Base-by-base conservation (phyloP, 1,139 yeast genomes). In the Pneumocystis sp. region DNA sequence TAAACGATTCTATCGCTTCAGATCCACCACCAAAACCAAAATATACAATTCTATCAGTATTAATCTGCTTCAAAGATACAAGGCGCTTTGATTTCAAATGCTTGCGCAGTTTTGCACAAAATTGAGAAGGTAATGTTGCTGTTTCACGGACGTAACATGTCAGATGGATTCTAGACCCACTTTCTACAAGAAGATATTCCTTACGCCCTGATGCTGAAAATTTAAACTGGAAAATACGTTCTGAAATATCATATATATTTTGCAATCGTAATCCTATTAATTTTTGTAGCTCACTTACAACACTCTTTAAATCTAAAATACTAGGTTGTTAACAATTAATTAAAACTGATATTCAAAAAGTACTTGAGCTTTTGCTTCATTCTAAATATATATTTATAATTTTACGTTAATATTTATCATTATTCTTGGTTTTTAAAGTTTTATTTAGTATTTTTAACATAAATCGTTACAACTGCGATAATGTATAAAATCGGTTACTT, bases 131-230 rank as follows among this genome's bases (percentile, higher is more conserved):
- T 12, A 86, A 81, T 21, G 85, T 87, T 5, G 93, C 85, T 0
- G 89, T 84, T 4, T 88, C 86, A 71, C 96, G 82, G 62, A 88
- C 89, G 72, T 83, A 93, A 42, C 85, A 87, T 0, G 97, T 88
- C 67, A 85, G 72, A 74, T 91, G 95, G 29, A 87, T 77, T 69
- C 90, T 84, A 73, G 87, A 85, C 0, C 98, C 98, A 65, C 95
- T 89, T 72, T 93, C 97, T 19, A 91, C 79, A 6, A 91, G 84
- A 40, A 91, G 76, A 63, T 82, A 82, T 68, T 84, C 81, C 74
- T 90, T 91, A 15, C 90, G 85, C 70, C 89, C 96, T 0, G 96
- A 96, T 56, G 85, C 77, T 60, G 89, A 84, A 73, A 93, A 91
- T 73, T 89, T 90, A 71, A 93, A 77, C 66, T 90, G 76, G 72